Percentiles rank a stretch among this genome's conserved stretches.
Evolutionary conservation across 2,329 filamentous ascomycete species (phyloP).

Genomic region (Stagonosporopsis tanaceti): DNA sequence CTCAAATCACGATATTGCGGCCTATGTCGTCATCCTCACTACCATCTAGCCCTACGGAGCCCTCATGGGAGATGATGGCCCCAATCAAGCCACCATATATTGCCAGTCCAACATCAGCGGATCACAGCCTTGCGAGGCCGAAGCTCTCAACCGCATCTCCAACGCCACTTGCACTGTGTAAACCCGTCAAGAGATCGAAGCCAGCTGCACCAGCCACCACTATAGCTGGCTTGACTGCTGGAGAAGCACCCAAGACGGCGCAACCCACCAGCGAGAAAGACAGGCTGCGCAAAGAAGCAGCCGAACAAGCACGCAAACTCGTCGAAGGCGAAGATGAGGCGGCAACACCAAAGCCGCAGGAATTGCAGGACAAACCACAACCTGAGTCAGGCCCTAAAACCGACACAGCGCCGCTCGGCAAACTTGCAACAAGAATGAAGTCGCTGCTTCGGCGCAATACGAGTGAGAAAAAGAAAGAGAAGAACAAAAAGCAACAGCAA

Average conservation of each 20-base stretch:
- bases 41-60: conserved; percentile 39
- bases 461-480: conserved; percentile 37
- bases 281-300: conserved; percentile 26
- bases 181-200: conserved; percentile 25
- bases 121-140: not conserved
- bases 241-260: conserved; percentile 1
- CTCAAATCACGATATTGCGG: conserved; percentile 39
- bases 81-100: conserved; percentile 26
- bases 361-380: conserved; percentile 15
- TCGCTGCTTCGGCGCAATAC: conserved; percentile 38
- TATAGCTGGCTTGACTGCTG: conserved; percentile 8
- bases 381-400: conserved; percentile 23
- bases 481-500: conserved; percentile 28
- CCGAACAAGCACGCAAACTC: conserved; percentile 24
- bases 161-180: conserved; percentile 19
- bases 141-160: conserved; percentile 1
- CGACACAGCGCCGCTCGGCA: conserved; percentile 35
- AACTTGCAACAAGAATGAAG: conserved; percentile 43
- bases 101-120: conserved; percentile 4
- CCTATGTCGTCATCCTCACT: conserved; percentile 40
- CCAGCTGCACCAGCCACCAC: not conserved
- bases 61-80: conserved; percentile 44
- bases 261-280: conserved; percentile 11
- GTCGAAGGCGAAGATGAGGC: conserved; percentile 15
- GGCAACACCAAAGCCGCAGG: conserved; percentile 1